Evolutionary conservation across 306 rosid genomes (phyloP).

Genomic region (Sechiopsis laciniata): DNA sequence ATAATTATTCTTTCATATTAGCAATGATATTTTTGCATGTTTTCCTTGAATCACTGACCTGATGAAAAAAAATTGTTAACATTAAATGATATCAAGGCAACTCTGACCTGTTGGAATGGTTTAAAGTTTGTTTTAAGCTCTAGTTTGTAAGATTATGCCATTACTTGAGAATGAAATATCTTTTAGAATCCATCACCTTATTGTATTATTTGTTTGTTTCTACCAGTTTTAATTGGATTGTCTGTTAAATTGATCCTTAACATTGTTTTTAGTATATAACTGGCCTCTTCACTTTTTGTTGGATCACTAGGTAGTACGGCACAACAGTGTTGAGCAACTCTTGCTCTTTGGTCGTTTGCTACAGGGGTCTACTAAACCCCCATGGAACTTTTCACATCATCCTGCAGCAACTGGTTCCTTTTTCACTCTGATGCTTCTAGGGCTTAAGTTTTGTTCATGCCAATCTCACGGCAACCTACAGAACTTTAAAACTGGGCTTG

Average conservation of each 20-base stretch:
- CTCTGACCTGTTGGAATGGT: not conserved
- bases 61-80: not conserved
- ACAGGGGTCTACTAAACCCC: conserved; percentile 85
- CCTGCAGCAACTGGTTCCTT: conserved; percentile 97
- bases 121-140: not conserved
- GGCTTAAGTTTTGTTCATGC: conserved; percentile 93
- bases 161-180: not conserved
- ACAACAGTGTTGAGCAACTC: conserved; percentile 94
- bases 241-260: conserved; percentile 1
- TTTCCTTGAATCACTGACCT: not conserved
- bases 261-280: not conserved
- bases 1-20: not conserved
- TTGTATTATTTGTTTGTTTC: not conserved
- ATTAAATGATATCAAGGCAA: not conserved
- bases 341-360: conserved; percentile 89
- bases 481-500: conserved; percentile 79
- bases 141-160: conserved; percentile 4
- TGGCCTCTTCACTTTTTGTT: conserved; percentile 23
- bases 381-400: conserved; percentile 83
- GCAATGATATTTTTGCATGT: not conserved
- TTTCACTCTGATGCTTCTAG: conserved; percentile 92
- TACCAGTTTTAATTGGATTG: not conserved
- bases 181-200: not conserved
- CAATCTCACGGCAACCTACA: conserved; percentile 81
- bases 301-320: conserved; percentile 73